Base-by-base conservation (phyloP, 2,329 filamentous ascomycete genomes). In the Phaeosphaeriaceae sp. region DNA sequence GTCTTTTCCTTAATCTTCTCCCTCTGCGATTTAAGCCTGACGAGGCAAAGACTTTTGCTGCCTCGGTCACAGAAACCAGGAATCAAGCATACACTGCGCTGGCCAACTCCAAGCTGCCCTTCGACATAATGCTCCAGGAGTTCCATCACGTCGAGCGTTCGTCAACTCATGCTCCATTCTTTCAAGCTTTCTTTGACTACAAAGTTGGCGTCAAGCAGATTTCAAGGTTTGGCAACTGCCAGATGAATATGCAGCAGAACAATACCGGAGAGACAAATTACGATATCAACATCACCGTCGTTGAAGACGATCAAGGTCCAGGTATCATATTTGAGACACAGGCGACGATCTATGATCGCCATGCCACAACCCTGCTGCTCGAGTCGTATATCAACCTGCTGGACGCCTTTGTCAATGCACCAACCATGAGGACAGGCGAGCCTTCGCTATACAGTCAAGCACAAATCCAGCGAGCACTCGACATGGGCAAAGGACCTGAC, bases 161-260 rank as follows among this genome's bases (percentile, higher is more conserved):
- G 1, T 47, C 67, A 1, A 55, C 54, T 4, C 50, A 68, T 29
- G 62, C 38, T 16, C 74, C 74, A 2, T 48, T 76, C 2, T 74
- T 75, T 49, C 74, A 76, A 41, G 63, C 63, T 2, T 64, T 66
- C 29, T 53, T 76, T 23, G 64, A 76, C 46, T 70, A 74, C 49
- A 54, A 52, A 33, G 35, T 30, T 11, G 15, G 35, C 1, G 16
- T 11, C 3, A 44, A 52, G 16, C 20, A 28, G 13, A 28, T 0
- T n/a, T n/a, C n/a, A n/a, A n/a, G n/a, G 48, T 64, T 4, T 54
- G 71, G 36, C 52, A 65, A 54, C 28, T 71, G 2, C 33, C 52
- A 5, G 57, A 63, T 36, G 56, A 63, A 12, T 48, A 64, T 33
- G 56, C 50, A 47, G 45, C 60, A 17, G 53, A 61, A 18, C 54